Base-by-base conservation (phyloP, 345 rosid species). In the Litchi chinensis region DNA sequence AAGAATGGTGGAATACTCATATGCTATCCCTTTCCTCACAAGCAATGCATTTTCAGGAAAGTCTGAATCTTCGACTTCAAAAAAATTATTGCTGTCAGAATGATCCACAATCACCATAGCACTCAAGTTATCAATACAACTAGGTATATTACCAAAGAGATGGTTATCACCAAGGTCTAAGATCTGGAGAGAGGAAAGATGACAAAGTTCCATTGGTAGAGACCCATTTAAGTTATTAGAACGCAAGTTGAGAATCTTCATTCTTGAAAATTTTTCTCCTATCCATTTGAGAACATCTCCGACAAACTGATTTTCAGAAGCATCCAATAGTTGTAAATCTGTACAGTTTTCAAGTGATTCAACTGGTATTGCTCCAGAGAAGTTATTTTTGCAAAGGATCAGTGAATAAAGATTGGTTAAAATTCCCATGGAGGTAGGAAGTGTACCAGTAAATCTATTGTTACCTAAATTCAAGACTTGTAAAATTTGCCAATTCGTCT, bases 401-500 rank as follows among this genome's bases (percentile, higher is more conserved):
- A 87, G 11, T 7, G 41, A 76, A 3, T 73, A 76, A 16, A 46
- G 22, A 15, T 46, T 8, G 11, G 18, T 8, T n/a, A 50, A 65
- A 12, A 0, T 87, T 87, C 75, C 28, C 8, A 44, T 86, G 83
- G 24, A 85, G 54, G 66, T 83, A 76, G 9, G 81, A 68, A 64
- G 8, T 13, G 43, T 4, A 2, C 5, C 75, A 10, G 4, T 10
- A 5, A 5, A 70, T 40, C 39, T 75, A 65, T 44, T 70, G 59
- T 18, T 79, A 28, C 84, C 82, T 75, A 62, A 85, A 83, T 86
- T 82, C 83, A 7, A 16, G 0, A 1, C 63, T 2, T 0, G 1
- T 19, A 57, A 8, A 6, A 19, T 5, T 19, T 32, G 37, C 37
- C 37, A 32, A 32, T 32, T 32, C 37, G 2, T 32, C 37, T 3